Evolutionary conservation across 2,329 filamentous ascomycete genomes (phyloP).

Genomic region (Trichoderma endophyticum): DNA sequence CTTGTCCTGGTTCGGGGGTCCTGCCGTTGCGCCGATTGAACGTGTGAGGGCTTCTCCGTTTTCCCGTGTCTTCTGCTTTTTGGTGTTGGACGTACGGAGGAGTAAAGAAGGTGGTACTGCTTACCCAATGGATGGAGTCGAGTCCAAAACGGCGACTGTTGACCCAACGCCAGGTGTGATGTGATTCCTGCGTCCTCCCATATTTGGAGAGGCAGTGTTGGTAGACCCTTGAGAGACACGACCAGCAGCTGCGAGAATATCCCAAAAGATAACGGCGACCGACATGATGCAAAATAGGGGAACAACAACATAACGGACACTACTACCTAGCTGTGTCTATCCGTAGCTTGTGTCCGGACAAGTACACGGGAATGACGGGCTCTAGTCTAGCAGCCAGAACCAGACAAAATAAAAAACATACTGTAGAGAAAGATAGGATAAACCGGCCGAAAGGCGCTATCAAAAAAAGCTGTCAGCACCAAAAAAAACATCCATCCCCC

Average conservation of each 20-base stretch:
- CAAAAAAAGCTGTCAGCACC: background rate
- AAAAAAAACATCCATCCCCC: background rate
- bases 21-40: background rate
- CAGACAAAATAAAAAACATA: background rate
- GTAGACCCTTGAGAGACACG: background rate
- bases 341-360: background rate
- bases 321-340: background rate
- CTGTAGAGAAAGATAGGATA: background rate
- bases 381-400: background rate
- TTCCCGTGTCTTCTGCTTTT: background rate
- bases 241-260: background rate
- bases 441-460: background rate
- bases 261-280: background rate
- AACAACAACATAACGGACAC: background rate
- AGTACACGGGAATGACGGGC: background rate
- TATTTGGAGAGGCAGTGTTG: background rate
- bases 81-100: background rate
- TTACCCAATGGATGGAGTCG: background rate
- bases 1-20: background rate
- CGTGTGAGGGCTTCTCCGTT: background rate
- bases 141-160: background rate
- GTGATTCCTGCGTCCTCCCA: background rate
- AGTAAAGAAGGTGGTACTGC: background rate
- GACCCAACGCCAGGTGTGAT: background rate
- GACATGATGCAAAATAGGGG: background rate